phyloP scores from a whole-genome alignment of 768 basidiomycete species.

The Filobasidium wieringae region DNA sequence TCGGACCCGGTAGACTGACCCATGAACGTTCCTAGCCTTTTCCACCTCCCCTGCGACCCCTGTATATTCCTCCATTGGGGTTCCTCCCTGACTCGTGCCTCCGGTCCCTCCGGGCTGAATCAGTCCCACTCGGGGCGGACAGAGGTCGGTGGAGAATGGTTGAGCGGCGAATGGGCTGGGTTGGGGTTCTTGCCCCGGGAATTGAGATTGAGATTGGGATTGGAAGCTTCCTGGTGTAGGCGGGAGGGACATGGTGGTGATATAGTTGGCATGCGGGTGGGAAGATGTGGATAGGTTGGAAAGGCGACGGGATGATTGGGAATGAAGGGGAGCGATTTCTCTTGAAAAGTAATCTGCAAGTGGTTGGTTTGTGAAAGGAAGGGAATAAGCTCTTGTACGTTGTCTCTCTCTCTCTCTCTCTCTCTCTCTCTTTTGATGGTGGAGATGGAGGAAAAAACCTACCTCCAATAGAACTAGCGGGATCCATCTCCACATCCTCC shows the following conservation, averaged over 20 bases:
- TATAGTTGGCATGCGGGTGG: neutral
- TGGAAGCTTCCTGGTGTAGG: neutral
- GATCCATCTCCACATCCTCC: too few relatives aligned
- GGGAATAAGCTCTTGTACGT: too few relatives aligned
- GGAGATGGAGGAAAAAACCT: too few relatives aligned
- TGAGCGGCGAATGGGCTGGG: neutral
- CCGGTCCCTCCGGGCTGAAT: neutral
- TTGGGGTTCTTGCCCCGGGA: neutral
- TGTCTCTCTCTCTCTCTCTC: too few relatives aligned
- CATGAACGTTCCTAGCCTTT: constrained; percentile 12
- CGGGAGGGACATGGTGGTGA: neutral
- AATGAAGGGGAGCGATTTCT: neutral
- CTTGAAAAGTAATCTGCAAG: neutral
- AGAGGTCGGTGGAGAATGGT: neutral
- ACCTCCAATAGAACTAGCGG: too few relatives aligned
- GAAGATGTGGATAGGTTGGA: neutral
- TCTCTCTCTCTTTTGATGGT: too few relatives aligned
- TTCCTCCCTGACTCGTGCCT: neutral
- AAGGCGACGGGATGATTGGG: neutral
- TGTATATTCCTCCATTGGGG: neutral
- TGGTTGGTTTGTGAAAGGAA: too few relatives aligned
- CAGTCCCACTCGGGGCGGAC: neutral
- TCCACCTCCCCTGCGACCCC: neutral
- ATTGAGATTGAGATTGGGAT: neutral
- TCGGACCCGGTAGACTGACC: neutral